Percentiles rank a stretch among this genome's conserved stretches.
phyloP scores from a whole-genome alignment of 352 stramenopile species.

The Phytophthora cajani region DNA sequence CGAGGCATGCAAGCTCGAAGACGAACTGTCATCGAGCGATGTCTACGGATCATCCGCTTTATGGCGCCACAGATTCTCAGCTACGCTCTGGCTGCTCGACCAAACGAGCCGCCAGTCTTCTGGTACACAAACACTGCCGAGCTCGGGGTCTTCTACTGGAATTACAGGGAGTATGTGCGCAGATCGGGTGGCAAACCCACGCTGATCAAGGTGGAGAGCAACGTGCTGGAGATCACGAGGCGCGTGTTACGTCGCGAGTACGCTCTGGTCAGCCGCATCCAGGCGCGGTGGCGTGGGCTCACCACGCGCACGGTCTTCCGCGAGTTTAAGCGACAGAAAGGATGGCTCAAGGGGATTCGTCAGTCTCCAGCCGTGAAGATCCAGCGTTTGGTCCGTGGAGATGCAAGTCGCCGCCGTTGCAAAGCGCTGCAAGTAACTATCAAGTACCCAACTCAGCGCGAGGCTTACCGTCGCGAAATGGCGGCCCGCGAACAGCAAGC shows the following conservation, averaged over 20 bases:
- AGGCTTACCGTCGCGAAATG: conserved; percentile 50
- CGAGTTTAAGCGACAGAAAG: conserved; percentile 72
- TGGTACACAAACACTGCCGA: conserved; percentile 79
- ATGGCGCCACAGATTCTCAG: conserved; percentile 63
- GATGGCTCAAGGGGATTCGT: conserved; percentile 61
- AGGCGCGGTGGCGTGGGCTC: conserved; percentile 66
- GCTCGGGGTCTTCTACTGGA: conserved; percentile 67
- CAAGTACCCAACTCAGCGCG: conserved; percentile 52
- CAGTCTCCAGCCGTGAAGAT: conserved; percentile 78
- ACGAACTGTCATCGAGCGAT: conserved; percentile 69
- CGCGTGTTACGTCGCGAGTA: conserved; percentile 73
- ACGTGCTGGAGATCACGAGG: conserved; percentile 71
- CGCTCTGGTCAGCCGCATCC: conserved; percentile 73
- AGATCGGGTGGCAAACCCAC: conserved; percentile 61
- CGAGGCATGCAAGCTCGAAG: conserved; percentile 67
- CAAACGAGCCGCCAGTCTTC: conserved; percentile 64
- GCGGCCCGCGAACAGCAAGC: conserved; percentile 27
- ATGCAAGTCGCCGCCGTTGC: conserved; percentile 45
- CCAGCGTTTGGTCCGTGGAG: conserved; percentile 65
- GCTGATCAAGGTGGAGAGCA: conserved; percentile 77
- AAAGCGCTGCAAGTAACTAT: conserved; percentile 46
- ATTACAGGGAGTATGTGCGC: conserved; percentile 82
- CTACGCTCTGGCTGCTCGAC: conserved; percentile 40
- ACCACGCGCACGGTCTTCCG: conserved; percentile 67
- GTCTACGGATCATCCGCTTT: conserved; percentile 59